Base-by-base conservation (phyloP, 129 eudicot species). In the Cynara cardunculus region DNA sequence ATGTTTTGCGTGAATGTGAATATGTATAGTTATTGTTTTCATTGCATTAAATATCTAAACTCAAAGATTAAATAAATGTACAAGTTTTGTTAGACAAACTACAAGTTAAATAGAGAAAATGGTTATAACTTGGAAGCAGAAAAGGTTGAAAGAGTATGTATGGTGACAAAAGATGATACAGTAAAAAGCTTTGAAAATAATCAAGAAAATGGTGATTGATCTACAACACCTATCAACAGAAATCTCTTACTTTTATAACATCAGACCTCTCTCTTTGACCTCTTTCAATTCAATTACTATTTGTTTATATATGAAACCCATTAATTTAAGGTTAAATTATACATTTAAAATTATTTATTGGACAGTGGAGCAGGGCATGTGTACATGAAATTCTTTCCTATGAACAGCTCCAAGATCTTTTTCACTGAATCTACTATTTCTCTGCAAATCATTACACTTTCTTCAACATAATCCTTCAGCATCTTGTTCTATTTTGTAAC, bases 231-330 rank as follows among this genome's bases (percentile, higher is more conserved):
- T 65, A 74, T 64, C 34, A 69, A 81, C 84, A 25, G 72, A 28
- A 41, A 74, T 65, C 85, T 64, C 80, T 74, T 74, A 81, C 85
- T 81, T 81, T 67, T n/a, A 81, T 81, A 28, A 39, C 19, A 62
- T 64, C 11, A 73, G 25, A 79, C 81, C 62, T 62, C 69, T 31
- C 64, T 19, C 26, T 25, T 77, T 65, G 73, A 77, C 81, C 62
- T 32, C 19, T 35, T 76, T 32, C 10, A 32, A 56, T 30, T 28
- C 6, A 28, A 62, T 34, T 34, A 16, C 65, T 25, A 66, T 31
- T 79, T 26, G 32, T 69, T 53, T 78, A n/a, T 13, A 5, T 16
- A 37, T 11, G 14, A 11, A 21, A 32, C 70, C 46, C 46, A 78
- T 69, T 70, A 16, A 64, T 18, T 62, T 67, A 25, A 10, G 37